Percentiles rank a stretch among this genome's conserved stretches.
These are phyloP conservation scores for Colletotrichum aenigma DNA, from an alignment of 2,329 filamentous ascomycete genomes.

Conservation along the genomic window DNA sequence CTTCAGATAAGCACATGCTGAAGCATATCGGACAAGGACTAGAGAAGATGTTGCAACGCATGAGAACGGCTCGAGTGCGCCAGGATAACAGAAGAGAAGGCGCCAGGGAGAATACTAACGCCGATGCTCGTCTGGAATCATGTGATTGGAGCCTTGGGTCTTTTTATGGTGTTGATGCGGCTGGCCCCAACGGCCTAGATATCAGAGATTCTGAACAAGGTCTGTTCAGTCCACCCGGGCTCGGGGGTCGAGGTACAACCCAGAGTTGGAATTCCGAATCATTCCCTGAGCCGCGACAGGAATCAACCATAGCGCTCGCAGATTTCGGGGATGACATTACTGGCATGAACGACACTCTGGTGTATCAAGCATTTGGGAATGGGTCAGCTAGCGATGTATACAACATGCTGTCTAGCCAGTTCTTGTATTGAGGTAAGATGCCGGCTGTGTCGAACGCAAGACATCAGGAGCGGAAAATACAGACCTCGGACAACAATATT, in stretches of 20 bases:
- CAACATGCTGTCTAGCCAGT: slow-evolving; percentile 18
- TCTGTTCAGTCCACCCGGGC: fast-evolving
- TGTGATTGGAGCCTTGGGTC: background rate
- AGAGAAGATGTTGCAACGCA: slow-evolving; percentile 34
- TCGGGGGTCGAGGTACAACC: fast-evolving
- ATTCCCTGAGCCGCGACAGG: background rate
- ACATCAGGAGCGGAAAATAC: no score
- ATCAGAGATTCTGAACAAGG: fast-evolving
- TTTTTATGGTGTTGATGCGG: fast-evolving
- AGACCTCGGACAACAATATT: no score
- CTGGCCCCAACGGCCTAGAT: fast-evolving
- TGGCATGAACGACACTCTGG: slow-evolving; percentile 27
- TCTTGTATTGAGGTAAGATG: background rate
- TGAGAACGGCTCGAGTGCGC: background rate
- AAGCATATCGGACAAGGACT: slow-evolving; percentile 39
- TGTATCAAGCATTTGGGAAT: slow-evolving; percentile 32
- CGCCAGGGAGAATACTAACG: fast-evolving
- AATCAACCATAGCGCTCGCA: background rate
- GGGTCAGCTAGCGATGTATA: slow-evolving; percentile 27
- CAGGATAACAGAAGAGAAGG: background rate
- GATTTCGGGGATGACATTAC: slow-evolving; percentile 22
- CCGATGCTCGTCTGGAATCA: background rate
- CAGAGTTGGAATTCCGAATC: background rate
- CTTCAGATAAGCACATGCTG: slow-evolving; percentile 38
- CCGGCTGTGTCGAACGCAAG: no score